These are phyloP conservation scores for Phoma sp. DNA, from an alignment of 2,329 filamentous ascomycete species.

Conservation along the genomic window DNA sequence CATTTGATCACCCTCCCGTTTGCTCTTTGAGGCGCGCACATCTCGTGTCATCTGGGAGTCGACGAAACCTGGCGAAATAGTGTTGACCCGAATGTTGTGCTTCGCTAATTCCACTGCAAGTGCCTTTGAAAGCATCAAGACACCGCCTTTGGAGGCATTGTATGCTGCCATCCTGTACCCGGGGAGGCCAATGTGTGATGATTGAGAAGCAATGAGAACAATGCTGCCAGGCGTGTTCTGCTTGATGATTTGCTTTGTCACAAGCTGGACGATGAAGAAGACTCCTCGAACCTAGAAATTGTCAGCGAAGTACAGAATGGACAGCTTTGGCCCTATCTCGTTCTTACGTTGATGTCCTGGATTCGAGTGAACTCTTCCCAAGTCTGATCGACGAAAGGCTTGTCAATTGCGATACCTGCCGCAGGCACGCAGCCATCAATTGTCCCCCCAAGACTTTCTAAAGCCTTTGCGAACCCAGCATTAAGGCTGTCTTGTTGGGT, in stretches of 20 bases:
- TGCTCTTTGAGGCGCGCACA: conserved; percentile 23
- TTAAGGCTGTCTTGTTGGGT: conserved; percentile 23
- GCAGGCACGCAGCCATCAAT: conserved; percentile 29
- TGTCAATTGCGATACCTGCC: conserved; percentile 53
- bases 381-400: conserved; percentile 53
- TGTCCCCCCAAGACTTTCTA: conserved; percentile 16
- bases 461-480: conserved; percentile 17
- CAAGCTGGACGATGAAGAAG: conserved; percentile 51
- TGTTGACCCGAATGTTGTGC: conserved; percentile 40
- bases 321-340: no score
- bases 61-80: conserved; percentile 44
- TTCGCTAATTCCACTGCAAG: conserved; percentile 43
- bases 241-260: conserved; percentile 50
- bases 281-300: conserved; percentile 48
- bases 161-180: conserved; percentile 52
- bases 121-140: conserved; percentile 50
- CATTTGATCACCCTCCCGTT: conserved; percentile 23
- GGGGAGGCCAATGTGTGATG: conserved; percentile 47
- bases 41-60: conserved; percentile 33
- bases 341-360: conserved; percentile 51
- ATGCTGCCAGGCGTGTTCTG: conserved; percentile 50
- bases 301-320: neutral
- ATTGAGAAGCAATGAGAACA: conserved; percentile 49
- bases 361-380: conserved; percentile 52
- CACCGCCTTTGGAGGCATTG: conserved; percentile 52